Conservation (phyloP, 768 basidiomycete genomes). For the Amanita rimosa region DNA sequence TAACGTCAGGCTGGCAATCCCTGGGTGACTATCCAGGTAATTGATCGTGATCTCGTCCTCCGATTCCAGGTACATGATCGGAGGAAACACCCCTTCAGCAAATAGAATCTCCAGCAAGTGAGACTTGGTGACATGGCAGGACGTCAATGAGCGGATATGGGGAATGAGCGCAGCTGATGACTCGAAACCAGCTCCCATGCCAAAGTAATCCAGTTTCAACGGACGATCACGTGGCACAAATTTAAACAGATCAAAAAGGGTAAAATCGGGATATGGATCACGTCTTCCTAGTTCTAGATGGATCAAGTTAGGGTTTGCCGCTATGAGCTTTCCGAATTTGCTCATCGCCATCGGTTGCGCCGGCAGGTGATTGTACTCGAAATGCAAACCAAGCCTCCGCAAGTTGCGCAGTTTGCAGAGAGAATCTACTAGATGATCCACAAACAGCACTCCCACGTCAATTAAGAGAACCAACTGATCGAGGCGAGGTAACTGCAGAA, state of each 20-base stretch:
- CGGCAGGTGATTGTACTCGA: background rate
- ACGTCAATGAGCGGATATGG: background rate
- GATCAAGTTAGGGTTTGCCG: background rate
- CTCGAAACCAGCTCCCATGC: background rate
- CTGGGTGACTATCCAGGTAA: background rate
- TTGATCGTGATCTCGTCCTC: background rate
- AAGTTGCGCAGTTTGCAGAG: background rate
- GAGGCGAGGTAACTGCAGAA: background rate
- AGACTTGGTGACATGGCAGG: background rate
- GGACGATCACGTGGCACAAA: background rate
- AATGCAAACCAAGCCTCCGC: background rate
- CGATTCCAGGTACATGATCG: background rate
- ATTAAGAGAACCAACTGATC: background rate
- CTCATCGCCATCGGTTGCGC: background rate
- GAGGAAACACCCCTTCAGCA: background rate
- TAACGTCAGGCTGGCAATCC: background rate
- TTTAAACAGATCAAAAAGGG: background rate
- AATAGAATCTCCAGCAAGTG: background rate
- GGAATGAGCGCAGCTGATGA: background rate
- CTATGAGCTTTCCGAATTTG: background rate
- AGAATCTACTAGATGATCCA: background rate
- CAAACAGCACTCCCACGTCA: background rate
- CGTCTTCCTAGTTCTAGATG: background rate
- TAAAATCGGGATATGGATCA: background rate
- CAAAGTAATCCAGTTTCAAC: background rate